Percentiles rank a stretch among this genome's conserved stretches.
These are phyloP conservation scores for Fraxinus platypoda DNA, from an alignment of 305 asterid genomes.

Conservation along the genomic window DNA sequence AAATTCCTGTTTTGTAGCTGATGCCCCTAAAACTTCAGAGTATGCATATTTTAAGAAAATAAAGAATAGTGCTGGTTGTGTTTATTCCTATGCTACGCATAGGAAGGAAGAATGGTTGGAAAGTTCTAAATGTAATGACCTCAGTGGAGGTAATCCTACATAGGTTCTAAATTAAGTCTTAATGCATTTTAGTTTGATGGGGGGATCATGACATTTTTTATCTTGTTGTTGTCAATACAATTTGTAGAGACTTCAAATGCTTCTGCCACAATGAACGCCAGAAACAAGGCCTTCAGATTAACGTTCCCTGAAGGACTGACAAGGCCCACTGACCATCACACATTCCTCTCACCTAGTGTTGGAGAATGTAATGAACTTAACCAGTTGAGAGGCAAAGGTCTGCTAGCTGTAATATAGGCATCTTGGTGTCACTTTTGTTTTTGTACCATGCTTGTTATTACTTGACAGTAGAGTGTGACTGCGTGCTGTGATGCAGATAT, in stretches of 20 bases:
- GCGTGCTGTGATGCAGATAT: conserved; percentile 43
- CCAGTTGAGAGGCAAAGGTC: conserved; percentile 32
- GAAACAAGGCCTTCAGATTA: conserved; percentile 26
- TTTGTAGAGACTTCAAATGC: conserved; percentile 35
- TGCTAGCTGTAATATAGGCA: conserved; percentile 12
- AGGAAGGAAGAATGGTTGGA: conserved; percentile 29
- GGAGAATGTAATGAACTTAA: conserved; percentile 24
- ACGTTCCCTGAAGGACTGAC: conserved; percentile 39
- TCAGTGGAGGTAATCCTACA: conserved; percentile 37
- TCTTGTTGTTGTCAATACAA: background rate
- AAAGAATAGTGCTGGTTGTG: conserved; percentile 38
- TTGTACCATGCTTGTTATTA: conserved; percentile 3
- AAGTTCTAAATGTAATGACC: conserved; percentile 25
- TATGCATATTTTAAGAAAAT: conserved; percentile 78
- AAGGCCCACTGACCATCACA: conserved; percentile 29
- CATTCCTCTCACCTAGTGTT: conserved; percentile 39
- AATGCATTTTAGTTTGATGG: conserved; percentile 12
- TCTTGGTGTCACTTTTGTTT: conserved; percentile 3
- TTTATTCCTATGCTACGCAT: conserved; percentile 30
- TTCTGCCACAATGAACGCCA: conserved; percentile 29
- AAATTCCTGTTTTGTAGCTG: conserved; percentile 40
- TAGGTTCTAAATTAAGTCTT: background rate
- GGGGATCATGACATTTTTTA: background rate
- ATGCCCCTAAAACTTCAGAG: conserved; percentile 76
- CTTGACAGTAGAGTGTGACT: conserved; percentile 21